Evolutionary conservation across 1,139 yeast genomes (phyloP).

Genomic region (Wickerhamiella pararugosa): DNA sequence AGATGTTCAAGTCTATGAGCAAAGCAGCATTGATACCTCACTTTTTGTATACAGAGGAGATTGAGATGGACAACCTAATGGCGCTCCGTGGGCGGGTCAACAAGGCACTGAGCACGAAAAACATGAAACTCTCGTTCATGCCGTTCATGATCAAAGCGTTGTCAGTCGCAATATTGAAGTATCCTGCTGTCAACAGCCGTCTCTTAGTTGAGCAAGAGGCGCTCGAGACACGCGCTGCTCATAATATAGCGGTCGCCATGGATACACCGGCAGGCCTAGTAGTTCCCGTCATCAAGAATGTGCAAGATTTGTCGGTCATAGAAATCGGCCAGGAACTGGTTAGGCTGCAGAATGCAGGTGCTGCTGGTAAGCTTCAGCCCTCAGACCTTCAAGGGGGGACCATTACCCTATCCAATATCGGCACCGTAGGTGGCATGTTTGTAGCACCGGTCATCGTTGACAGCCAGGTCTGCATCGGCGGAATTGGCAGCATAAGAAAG

Average conservation of each 20-base stretch:
- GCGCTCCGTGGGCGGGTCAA: conserved; percentile 18
- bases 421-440: conserved; percentile 63
- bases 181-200: conserved; percentile 21
- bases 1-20: conserved; percentile 26
- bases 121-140: conserved; percentile 23
- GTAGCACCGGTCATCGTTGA: conserved; percentile 52
- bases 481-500: conserved; percentile 20
- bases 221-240: conserved; percentile 18
- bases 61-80: conserved; percentile 19
- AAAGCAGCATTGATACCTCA: conserved; percentile 24
- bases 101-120: conserved; percentile 11
- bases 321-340: conserved; percentile 50
- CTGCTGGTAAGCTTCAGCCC: conserved; percentile 48
- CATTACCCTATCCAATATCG: conserved; percentile 63
- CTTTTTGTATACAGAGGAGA: conserved; percentile 24
- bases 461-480: conserved; percentile 24
- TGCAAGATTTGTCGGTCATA: conserved; percentile 44
- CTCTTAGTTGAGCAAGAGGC: conserved; percentile 14
- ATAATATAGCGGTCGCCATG: conserved; percentile 48
- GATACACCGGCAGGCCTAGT: conserved; percentile 66
- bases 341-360: conserved; percentile 41
- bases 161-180: conserved; percentile 20
- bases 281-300: conserved; percentile 59
- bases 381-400: conserved; percentile 68
- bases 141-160: conserved; percentile 26